Evolutionary conservation across 1,284 basidiomycete species (phyloP), one percentile per base, ranked within the genome.

Genomic region (Takashimella koratensis): DNA sequence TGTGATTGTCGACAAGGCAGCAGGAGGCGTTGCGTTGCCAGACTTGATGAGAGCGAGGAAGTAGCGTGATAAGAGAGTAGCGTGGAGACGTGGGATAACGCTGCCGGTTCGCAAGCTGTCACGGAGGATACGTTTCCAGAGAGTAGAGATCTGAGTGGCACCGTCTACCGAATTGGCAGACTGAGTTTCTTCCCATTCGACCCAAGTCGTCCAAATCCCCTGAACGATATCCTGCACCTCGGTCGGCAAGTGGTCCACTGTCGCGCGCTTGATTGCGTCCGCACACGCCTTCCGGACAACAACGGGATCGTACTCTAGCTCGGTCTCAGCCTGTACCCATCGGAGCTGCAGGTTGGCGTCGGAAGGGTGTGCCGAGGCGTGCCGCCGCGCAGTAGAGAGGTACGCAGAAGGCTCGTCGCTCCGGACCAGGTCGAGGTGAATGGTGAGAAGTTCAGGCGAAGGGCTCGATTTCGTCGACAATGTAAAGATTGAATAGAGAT

Each of bases 381-480:
- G 62, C 2, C 63, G 50, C 5, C 60, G 59, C 5, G 62, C 55
- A 1, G 56, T 54, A 2, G 24, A 20, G 3, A 67, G 55, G 19
- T 54, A 45, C 16, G 54, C 43, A 16, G 47, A 45, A 12, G 53
- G 12, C 30, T 56, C 39, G 52, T 46, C 19, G 44, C 41, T 24
- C 3, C 39, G 22, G 5, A 66, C 44, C 12, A 57, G 61, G 3
- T 56, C 53, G 20, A 77, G 60, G 43, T 76, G 73, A 3, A 56
- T 47, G 24, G 59, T 22, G 8, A 76, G 65, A 4, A 76, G 61
- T 0, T 68, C 57, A 0, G 72, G 60, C 3, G 58, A 30, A 3
- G 66, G 51, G 8, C 60, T 56, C 8, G 66, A 54, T 57, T 72
- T 67, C 2, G 68, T 68, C 3, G 69, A 56, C 25, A 62, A 56